Percentiles rank a stretch among this genome's conserved stretches.
phyloP scores from a whole-genome alignment of 192 early-diverging fungal species.

The Linnemannia exigua region DNA sequence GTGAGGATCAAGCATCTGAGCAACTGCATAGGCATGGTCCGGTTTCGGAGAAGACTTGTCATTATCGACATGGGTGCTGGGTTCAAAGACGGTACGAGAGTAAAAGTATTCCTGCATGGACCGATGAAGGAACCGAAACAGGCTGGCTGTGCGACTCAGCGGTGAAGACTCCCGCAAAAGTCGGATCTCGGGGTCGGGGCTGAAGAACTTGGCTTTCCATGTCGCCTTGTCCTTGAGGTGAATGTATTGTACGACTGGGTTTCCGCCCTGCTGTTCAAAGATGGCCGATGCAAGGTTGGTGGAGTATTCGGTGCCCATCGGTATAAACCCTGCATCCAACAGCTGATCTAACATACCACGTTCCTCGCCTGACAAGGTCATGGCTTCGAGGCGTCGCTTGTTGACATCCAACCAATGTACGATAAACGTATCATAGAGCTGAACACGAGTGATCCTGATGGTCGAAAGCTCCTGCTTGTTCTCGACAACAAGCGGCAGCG shows the following conservation, averaged over 20 bases:
- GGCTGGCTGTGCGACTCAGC: not conserved
- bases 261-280: not conserved
- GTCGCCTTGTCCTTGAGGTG: not conserved
- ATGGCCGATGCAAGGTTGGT: not conserved
- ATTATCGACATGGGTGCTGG: not conserved
- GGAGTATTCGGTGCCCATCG: not conserved
- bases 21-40: too few relatives aligned
- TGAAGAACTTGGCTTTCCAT: not conserved
- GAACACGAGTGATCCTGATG: not conserved
- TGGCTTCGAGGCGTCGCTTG: not conserved
- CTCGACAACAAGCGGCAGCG: not conserved
- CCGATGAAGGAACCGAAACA: not conserved
- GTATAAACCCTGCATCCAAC: too few relatives aligned
- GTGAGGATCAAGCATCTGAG: not conserved
- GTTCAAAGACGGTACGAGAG: not conserved
- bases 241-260: not conserved
- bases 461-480: not conserved
- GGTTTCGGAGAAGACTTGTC: not conserved
- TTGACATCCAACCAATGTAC: not conserved
- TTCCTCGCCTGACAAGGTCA: not conserved
- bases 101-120: not conserved
- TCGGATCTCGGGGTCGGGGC: not conserved
- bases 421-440: not conserved
- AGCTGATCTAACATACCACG: not conserved
- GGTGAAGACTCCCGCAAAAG: not conserved